These are phyloP conservation scores for Xylariaceae sp. DNA, from an alignment of 2,329 filamentous ascomycete genomes.

Conservation along the genomic window DNA sequence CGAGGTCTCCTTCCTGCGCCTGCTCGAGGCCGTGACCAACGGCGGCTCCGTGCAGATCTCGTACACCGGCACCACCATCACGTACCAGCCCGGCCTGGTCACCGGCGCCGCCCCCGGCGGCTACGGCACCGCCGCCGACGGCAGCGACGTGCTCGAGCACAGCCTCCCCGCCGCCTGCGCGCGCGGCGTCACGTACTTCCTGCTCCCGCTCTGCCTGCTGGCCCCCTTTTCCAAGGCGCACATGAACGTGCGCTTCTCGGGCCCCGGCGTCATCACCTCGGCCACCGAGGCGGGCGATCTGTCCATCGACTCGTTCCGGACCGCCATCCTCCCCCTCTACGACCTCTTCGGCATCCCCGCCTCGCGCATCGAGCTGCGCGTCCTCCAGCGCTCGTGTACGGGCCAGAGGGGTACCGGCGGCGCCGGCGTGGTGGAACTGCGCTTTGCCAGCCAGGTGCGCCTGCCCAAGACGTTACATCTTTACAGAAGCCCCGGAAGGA, in stretches of 20 bases:
- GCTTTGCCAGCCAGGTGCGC: constrained; percentile 88
- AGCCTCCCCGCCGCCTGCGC: constrained; percentile 68
- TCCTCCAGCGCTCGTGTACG: constrained; percentile 72
- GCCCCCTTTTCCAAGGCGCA: constrained; percentile 89
- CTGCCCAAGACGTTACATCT: constrained; percentile 91
- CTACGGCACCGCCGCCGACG: constrained; percentile 58
- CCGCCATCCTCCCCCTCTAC: constrained; percentile 83
- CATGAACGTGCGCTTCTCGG: constrained; percentile 83
- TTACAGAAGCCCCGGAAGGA: constrained; percentile 68
- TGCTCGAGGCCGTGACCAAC: constrained; percentile 92
- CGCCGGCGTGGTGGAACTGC: constrained; percentile 84
- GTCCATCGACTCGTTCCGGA: constrained; percentile 87
- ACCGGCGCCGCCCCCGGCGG: constrained; percentile 69
- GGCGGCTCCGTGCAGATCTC: constrained; percentile 92
- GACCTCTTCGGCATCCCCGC: constrained; percentile 77
- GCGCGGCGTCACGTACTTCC: constrained; percentile 83
- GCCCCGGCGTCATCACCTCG: constrained; percentile 86
- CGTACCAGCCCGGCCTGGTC: constrained; percentile 87
- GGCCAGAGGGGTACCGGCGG: constrained; percentile 70
- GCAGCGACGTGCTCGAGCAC: constrained; percentile 72
- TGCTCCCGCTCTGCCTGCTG: constrained; percentile 80
- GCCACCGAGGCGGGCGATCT: constrained; percentile 79
- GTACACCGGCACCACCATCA: constrained; percentile 87
- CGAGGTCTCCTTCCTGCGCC: constrained; percentile 91
- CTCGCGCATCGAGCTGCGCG: constrained; percentile 75